Base-by-base conservation (phyloP, 2,329 filamentous ascomycete genomes). In the Ascocoryne sarcoides region DNA sequence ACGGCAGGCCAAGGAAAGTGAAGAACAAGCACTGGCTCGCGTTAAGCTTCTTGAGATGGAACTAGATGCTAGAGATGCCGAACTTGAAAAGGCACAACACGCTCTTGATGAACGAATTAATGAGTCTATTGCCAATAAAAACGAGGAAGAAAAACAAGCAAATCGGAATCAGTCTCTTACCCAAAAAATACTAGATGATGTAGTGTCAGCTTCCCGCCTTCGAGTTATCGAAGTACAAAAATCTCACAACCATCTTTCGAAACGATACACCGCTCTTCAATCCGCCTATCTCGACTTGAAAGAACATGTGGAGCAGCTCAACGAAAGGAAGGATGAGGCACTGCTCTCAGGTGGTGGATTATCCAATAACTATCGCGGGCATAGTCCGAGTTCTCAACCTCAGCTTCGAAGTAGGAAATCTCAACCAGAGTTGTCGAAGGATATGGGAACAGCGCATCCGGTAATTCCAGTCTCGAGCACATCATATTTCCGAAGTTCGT, bases 1-100 rank as follows among this genome's bases (percentile, higher is more conserved):
- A 30, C 68, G 79, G 39, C 62, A 63, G 15, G 70, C 75, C 1
- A 68, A 75, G 34, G 68, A 72, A n/a, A 69, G 73, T 19, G 73
- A 76, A 1, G 71, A 75, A 12, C 66, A 73, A 20, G 68, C 80
- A 10, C 69, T 77, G 28, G 73, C 69, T 40, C 71, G 75, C 37
- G 69, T 79, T 5, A 71, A 80, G 48, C 65, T 71, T 39, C 64
- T 83, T 16, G 68, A 69, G 34, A 65, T 79, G 64, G 71, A 77
- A 48, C 62, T 88, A 7, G 60, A 62, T 37, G 65, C 68, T 43
- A 63, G 67, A 10, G 69, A 76, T 31, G 56, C 62, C 15, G 72
- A 76, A 43, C 61, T 67, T 4, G 64, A 71, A 35, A 49, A 53
- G 10, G 26, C 45, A 5, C 50, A 49, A 40, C 36, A 64, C 62